These are phyloP conservation scores for Pyricularia pennisetigena DNA, from an alignment of 2,329 filamentous ascomycete species.

Conservation along the genomic window DNA sequence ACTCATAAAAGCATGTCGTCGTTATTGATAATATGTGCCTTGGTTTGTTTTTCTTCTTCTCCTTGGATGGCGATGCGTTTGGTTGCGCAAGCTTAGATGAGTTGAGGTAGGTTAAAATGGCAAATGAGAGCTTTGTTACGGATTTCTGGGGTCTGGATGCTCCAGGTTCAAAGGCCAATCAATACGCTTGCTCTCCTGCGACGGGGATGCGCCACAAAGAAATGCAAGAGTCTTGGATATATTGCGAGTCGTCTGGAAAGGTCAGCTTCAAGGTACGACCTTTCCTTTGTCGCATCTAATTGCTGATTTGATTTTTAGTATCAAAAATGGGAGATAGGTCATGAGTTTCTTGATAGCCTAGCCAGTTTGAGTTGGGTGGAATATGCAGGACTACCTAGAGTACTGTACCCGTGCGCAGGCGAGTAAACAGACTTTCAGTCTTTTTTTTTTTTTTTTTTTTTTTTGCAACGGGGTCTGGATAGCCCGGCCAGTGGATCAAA, in stretches of 20 bases:
- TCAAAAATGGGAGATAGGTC: not conserved
- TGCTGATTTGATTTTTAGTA: not conserved
- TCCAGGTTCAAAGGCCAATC: not conserved
- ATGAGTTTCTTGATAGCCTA: not conserved
- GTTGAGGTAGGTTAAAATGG: no score
- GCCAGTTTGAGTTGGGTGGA: not conserved
- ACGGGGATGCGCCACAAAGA: not conserved
- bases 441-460: no score
- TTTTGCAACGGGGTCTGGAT: no score
- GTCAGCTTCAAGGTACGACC: not conserved
- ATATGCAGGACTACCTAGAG: not conserved
- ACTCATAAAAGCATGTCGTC: not conserved
- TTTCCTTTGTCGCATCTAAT: not conserved
- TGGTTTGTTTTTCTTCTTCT: not conserved
- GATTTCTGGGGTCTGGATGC: not conserved
- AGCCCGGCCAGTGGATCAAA: not conserved
- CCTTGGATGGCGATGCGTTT: not conserved
- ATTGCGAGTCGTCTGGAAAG: not conserved
- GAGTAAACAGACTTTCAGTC: not conserved
- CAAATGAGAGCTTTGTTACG: not conserved
- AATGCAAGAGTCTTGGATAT: not conserved
- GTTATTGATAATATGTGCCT: not conserved
- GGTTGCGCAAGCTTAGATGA: not conserved
- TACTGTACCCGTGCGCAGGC: not conserved
- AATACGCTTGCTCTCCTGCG: not conserved